phyloP scores from a whole-genome alignment of 2,329 filamentous ascomycete genomes.

The Trichoderma sp. region DNA sequence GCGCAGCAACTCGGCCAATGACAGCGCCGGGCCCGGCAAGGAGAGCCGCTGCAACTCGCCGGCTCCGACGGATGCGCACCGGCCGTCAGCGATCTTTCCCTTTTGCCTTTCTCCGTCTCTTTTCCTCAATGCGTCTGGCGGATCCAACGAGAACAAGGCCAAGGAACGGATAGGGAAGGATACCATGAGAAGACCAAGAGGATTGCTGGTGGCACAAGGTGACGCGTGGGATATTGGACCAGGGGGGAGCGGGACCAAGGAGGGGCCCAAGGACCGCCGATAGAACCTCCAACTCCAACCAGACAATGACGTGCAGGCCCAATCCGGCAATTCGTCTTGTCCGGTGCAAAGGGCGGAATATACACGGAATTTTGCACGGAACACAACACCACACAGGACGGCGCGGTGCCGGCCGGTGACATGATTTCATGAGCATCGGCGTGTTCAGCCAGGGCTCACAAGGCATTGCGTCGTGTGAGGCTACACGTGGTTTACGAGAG shows the following conservation, averaged over 20 bases:
- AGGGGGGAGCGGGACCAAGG: neutral
- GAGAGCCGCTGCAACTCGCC: neutral
- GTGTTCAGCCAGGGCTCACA: slow-evolving; percentile 9
- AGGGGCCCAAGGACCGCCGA: neutral
- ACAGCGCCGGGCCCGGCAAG: neutral
- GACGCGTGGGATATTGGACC: slow-evolving; percentile 5
- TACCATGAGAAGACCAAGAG: neutral
- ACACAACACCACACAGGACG: neutral
- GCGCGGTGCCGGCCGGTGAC: neutral
- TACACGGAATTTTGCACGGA: neutral
- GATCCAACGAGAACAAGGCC: neutral
- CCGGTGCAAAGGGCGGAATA: neutral
- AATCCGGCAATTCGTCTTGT: slow-evolving; percentile 17
- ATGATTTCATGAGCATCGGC: neutral
- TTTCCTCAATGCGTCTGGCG: neutral
- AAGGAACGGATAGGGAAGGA: neutral
- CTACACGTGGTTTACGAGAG: neutral
- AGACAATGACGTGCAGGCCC: slow-evolving; percentile 7
- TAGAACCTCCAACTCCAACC: neutral
- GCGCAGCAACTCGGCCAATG: slow-evolving; percentile 3
- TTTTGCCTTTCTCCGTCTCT: neutral
- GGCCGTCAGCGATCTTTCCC: slow-evolving; percentile 8
- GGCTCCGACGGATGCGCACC: slow-evolving; percentile 25
- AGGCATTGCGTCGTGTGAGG: neutral
- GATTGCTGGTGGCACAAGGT: neutral